Evolutionary conservation across 352 stramenopile species (phyloP), one percentile per base, ranked within the genome.

Genomic region (Pythium coloratum): DNA sequence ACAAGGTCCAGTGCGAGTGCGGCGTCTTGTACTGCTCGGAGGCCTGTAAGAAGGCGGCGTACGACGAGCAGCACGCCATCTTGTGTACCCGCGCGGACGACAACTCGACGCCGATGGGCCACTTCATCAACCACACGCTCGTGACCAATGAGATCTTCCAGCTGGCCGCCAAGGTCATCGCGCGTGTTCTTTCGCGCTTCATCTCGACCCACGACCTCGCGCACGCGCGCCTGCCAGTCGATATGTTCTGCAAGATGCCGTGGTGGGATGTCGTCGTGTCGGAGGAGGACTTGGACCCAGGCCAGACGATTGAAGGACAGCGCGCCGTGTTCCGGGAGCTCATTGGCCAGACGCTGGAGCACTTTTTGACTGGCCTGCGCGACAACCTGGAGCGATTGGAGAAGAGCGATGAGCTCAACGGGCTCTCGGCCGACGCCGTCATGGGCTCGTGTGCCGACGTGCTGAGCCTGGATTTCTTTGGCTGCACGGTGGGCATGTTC

Each of bases 111-210:
- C 84, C 88, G 33, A 94, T 96, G 76, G 84, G 92, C 47, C 73
- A 86, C 16, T 93, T 91, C 49, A 76, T 96, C 30, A 81, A 88
- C 69, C 79, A 95, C 71, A 88, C 84, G 34, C 68, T 87, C 38
- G 78, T 89, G 59, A 97, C 90, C 9, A 98, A 98, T 71, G 93
- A 98, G 73, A 98, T 98, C 64, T 97, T 98, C 73, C 80, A 97
- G 58, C 76, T 97, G 12, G 90, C 92, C 12, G 90, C 81, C 55
- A 94, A 97, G 64, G 88, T 98, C 20, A 70, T 98, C 34, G 80
- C 85, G 36, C 82, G 81, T 36, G 75, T 94, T 14, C n/a, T 96
- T 40, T 59, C 82, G 63, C 72, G 78, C 20, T 94, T 82, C 36
- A 69, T 94, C 18, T 57, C 69, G 53, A 83, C 73, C 38, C 81